Evolutionary conservation across 305 asterid species (phyloP).

Genomic region (Fraxinus platypoda): DNA sequence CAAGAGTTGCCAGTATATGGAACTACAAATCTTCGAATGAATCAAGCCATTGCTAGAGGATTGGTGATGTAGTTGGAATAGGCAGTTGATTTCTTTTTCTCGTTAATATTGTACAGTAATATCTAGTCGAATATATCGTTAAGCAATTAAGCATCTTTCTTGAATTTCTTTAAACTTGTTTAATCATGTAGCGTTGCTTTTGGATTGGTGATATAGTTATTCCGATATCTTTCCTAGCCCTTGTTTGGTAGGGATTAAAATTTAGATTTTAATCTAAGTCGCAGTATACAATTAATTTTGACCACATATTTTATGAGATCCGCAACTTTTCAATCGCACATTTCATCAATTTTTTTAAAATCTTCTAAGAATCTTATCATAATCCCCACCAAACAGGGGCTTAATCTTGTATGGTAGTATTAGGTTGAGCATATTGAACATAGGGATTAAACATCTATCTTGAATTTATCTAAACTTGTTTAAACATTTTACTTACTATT

Average conservation of each 20-base stretch:
- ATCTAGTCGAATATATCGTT: not conserved
- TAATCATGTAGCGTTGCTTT: not conserved
- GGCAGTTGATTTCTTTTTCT: not conserved
- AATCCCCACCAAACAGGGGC: no score
- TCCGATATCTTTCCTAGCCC: not conserved
- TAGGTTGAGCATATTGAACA: not conserved
- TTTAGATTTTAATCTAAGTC: no score
- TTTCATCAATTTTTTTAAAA: no score
- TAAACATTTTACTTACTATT: not conserved
- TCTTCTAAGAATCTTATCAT: no score
- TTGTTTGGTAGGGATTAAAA: not conserved
- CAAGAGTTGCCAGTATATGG: slow-evolving; percentile 82
- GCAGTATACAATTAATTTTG: not conserved
- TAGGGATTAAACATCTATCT: not conserved
- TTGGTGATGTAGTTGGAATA: slow-evolving; percentile 20
- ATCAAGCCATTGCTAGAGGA: slow-evolving; percentile 54
- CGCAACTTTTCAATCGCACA: not conserved
- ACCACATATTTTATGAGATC: not conserved
- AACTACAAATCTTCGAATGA: slow-evolving; percentile 58
- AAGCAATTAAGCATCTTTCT: not conserved
- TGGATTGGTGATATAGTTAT: not conserved
- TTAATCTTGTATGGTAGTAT: not conserved
- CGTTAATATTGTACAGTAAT: not conserved
- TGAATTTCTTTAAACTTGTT: not conserved
- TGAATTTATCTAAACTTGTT: not conserved